Base-by-base conservation (phyloP, 176 grass and related monocot species). In the Oryza brachyantha region DNA sequence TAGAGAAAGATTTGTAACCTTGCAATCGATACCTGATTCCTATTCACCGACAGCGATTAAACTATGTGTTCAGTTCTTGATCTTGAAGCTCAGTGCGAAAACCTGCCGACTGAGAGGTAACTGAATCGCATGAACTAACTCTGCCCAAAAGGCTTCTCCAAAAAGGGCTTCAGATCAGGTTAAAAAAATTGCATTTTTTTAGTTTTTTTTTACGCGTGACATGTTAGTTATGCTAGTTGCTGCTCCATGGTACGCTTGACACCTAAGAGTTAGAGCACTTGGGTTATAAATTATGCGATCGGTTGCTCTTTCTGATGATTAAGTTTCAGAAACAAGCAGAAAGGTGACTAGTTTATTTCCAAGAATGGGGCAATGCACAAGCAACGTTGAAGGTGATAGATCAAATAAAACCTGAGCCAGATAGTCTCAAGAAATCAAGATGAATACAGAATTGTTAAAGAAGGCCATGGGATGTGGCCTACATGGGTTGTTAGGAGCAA, bases 401-500 rank as follows among this genome's bases (percentile, higher is more conserved):
- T 74, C 61, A 61, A 74, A 25, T 61, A n/a, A 43, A 26, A 4
- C 3, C 48, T 25, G 70, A 55, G 29, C 69, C 75, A 61, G 31
- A 77, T 59, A 35, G 75, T 79, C n/a, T 48, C 31, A 39, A n/a
- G n/a, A n/a, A n/a, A n/a, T n/a, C n/a, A n/a, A 28, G 76, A 76
- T 64, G 71, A 75, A 36, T 76, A 76, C 55, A 70, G n/a, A 65
- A 58, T 71, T 40, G 76, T 35, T 81, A 24, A 70, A 68, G 46
- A 29, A 37, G 46, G 41, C 39, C 70, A 41, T 66, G 42, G 27
- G 63, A 45, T 26, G 69, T 62, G 81, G 66, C 60, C 84, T 78
- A 73, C 77, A 22, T 84, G 77, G 7, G 65, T 71, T 71, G 82
- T 88, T 85, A 88, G 68, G 69, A 85, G 83, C 86, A 91, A 84